phyloP scores from a whole-genome alignment of 441 rosid species.

The Adansonia grandidieri region DNA sequence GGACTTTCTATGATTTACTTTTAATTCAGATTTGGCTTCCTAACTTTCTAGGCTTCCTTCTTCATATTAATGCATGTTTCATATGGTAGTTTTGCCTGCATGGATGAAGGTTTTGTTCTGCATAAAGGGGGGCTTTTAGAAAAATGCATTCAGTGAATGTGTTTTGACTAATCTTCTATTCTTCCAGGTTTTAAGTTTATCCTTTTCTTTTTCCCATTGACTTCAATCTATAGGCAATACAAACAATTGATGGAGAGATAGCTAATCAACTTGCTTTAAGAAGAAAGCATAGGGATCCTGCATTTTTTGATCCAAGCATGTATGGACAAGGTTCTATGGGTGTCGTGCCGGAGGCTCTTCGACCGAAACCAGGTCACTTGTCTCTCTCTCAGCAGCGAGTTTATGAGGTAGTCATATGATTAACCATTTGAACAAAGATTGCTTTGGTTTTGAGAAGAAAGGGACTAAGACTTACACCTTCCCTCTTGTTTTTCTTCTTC shows the following conservation, averaged over 20 bases:
- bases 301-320: constrained; percentile 78
- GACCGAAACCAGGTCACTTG: constrained; percentile 94
- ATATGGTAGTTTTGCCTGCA: constrained; percentile 12
- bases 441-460: constrained; percentile 27
- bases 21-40: background rate
- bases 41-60: background rate
- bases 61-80: background rate
- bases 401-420: constrained; percentile 69
- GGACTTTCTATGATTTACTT: background rate
- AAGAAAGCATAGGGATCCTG: constrained; percentile 86
- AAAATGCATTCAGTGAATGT: background rate
- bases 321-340: constrained; percentile 77
- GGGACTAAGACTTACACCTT: background rate
- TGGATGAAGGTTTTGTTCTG: constrained; percentile 1
- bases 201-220: background rate
- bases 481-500: constrained; percentile 1
- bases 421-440: constrained; percentile 26
- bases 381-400: constrained; percentile 94
- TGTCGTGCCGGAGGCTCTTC: constrained; percentile 87
- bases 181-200: background rate
- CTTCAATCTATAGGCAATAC: constrained; percentile 63
- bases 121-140: background rate
- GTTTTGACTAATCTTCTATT: constrained; percentile 10
- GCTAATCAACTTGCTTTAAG: constrained; percentile 74
- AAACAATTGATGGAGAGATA: constrained; percentile 93